Evolutionary conservation across 352 stramenopile genomes (phyloP), one percentile per base, ranked within the genome.

Genomic region (Globisporangium splendens): DNA sequence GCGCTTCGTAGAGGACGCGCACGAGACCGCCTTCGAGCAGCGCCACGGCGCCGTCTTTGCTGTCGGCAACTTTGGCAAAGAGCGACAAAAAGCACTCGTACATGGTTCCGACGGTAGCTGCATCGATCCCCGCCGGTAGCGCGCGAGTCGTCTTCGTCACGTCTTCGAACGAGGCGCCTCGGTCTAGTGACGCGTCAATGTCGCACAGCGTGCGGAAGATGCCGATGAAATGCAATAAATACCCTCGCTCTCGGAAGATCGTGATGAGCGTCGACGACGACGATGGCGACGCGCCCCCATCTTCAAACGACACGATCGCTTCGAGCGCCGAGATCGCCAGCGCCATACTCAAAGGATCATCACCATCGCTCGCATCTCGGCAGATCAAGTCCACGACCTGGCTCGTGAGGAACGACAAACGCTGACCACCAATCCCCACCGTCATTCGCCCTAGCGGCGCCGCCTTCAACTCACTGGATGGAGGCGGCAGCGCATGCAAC

Each of bases 1-100:
- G 71, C 2, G 69, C 66, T 46, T 89, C 80, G 12, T 69, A 66
- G 5, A 95, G 65, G n/a, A 79, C 76, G 46, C 79, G 79, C 17
- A 95, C 56, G 22, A 93, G 68, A 1, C 83, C 81, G 48, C 79
- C 79, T 75, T 93, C 81, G 10, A 95, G 48, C 18, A 95, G 52
- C 24, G 78, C 79, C 24, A 89, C 54, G 0, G 85, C 83, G 41
- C 85, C 85, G 50, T 91, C 79, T 24, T 75, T 72, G 28, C 72
- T 83, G 31, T 73, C 67, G 18, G 79, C 79, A 14, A 93, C 65
- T 11, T 80, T 78, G 0, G 72, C 68, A 35, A 93, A 91, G 18
- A 95, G 77, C 51, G 85, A 95, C 47, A 95, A 63, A 22, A 93
- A 89, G 46, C 79, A 89, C 61, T 90, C 79, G 69, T 92, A 89